Conservation (phyloP, 1,139 yeast species). For the Sugiyamaella novakii region DNA sequence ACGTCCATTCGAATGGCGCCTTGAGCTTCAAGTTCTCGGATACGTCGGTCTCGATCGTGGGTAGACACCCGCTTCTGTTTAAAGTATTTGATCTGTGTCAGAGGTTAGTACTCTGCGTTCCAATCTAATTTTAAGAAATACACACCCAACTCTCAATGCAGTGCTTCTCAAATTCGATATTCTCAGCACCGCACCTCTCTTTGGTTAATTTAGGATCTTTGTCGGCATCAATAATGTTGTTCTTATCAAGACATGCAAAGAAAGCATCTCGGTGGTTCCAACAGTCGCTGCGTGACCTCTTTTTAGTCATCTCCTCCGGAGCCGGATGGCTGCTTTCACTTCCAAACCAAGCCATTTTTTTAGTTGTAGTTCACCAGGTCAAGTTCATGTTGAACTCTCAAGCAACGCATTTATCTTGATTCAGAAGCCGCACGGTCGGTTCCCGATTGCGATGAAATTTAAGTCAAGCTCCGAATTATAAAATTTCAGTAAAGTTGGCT, state of each 20-base stretch:
- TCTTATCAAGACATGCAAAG: slow-evolving; percentile 59
- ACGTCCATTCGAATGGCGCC: slow-evolving; percentile 46
- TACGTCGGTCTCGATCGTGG: slow-evolving; percentile 53
- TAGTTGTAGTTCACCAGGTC: too few species aligned
- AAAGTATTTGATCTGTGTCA: slow-evolving; percentile 52
- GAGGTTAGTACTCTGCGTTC: slow-evolving; percentile 8
- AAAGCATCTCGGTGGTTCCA: slow-evolving; percentile 69
- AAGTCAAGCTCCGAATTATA: too few species aligned
- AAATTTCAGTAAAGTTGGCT: too few species aligned
- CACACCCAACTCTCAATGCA: slow-evolving; percentile 69
- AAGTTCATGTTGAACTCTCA: too few species aligned
- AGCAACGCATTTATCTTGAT: too few species aligned
- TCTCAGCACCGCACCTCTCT: slow-evolving; percentile 49
- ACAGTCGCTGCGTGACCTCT: slow-evolving; percentile 56
- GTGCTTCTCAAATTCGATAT: slow-evolving; percentile 51
- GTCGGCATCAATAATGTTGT: slow-evolving; percentile 51
- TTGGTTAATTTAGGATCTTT: slow-evolving; percentile 36
- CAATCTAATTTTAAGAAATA: too few species aligned
- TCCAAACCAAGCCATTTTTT: slow-evolving; percentile 45
- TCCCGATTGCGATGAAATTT: too few species aligned
- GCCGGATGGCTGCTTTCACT: slow-evolving; percentile 35
- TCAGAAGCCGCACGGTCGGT: slow-evolving; percentile 1
- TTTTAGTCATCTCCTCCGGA: slow-evolving; percentile 51
- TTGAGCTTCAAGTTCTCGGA: slow-evolving; percentile 55
- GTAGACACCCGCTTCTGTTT: slow-evolving; percentile 67